Evolutionary conservation across 768 basidiomycete genomes (phyloP).

Genomic region (Lactifluus pinguis): DNA sequence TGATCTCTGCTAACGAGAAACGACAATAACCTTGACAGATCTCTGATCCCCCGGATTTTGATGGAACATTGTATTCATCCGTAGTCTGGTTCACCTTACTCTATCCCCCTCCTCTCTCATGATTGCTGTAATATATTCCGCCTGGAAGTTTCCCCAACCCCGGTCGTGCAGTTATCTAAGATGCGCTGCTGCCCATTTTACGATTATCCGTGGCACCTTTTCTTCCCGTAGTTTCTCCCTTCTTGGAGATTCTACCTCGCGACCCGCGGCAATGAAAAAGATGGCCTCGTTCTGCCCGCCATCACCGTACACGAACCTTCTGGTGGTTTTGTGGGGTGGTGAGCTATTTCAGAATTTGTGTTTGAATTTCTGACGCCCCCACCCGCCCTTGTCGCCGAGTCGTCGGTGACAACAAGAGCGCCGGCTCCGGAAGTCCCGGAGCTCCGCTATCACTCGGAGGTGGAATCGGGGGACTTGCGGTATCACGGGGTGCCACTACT

Average conservation of each 20-base stretch:
- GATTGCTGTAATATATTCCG: neutral
- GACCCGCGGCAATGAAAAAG: neutral
- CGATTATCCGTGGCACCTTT: neutral
- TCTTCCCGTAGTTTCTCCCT: neutral
- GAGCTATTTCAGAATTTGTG: neutral
- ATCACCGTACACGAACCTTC: neutral
- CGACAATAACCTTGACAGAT: slow-evolving; percentile 1
- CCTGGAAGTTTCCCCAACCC: neutral
- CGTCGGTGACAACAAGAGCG: neutral
- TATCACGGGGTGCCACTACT: neutral
- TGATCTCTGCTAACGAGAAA: neutral
- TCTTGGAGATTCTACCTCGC: neutral
- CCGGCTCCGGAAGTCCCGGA: neutral
- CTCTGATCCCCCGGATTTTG: neutral
- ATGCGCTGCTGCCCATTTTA: neutral
- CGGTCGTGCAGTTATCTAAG: neutral
- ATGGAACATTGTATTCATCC: neutral
- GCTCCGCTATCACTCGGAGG: neutral
- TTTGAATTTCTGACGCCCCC: neutral
- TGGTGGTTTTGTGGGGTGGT: neutral
- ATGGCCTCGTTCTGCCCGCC: neutral
- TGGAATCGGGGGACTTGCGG: neutral
- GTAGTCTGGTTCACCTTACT: neutral
- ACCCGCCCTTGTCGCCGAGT: neutral
- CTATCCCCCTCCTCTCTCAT: neutral